Base-by-base conservation (phyloP, 2,329 filamentous ascomycete species). In the Metarhizium album region DNA sequence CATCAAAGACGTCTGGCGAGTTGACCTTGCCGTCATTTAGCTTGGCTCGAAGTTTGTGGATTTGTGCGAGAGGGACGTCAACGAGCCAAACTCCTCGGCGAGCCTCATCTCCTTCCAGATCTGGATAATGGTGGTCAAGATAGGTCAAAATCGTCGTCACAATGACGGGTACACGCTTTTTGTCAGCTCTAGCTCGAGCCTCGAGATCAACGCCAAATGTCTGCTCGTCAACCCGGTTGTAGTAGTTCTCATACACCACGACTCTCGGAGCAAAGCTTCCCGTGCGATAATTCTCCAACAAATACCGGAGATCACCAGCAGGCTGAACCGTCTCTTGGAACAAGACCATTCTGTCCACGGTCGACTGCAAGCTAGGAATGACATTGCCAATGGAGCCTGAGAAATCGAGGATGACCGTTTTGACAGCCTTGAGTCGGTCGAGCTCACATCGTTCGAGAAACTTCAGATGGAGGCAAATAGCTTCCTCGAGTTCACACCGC, bases 251-350 rank as follows among this genome's bases (percentile, higher is more conserved):
- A 68, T 98, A 98, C 3, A 89, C 86, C 45, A 90, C 83, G 27
- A 97, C 91, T 61, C 82, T 90, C 8, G 93, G 93, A 48, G 89
- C 81, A 65, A 95, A 98, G 57, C 84, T 87, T 55, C 93, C 93
- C 6, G 93, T 98, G 55, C 90, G 85, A 70, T 98, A 98, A 65
- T 91, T 98, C 71, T 98, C 93, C 45, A 98, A 76, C 53, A 98
- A 78, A 67, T 97, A 98, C 56, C 93, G 81, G 58, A 98, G 73
- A 67, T 98, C 93, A 38, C 88, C 87, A 46, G 83, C 67, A 5
- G 93, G 93, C 67, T 97, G 93, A n/a, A 98, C 87, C 0, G 93
- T 97, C 74, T 98, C 93, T 67, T 98, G 93, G 71, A 94, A 98
- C 45, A 98, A 78, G 83, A 98, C 90, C 90, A 98, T 96, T 65